Percentiles rank a stretch among this genome's conserved stretches.
phyloP scores from a whole-genome alignment of 352 stramenopile species.

The Pythium monospermum region DNA sequence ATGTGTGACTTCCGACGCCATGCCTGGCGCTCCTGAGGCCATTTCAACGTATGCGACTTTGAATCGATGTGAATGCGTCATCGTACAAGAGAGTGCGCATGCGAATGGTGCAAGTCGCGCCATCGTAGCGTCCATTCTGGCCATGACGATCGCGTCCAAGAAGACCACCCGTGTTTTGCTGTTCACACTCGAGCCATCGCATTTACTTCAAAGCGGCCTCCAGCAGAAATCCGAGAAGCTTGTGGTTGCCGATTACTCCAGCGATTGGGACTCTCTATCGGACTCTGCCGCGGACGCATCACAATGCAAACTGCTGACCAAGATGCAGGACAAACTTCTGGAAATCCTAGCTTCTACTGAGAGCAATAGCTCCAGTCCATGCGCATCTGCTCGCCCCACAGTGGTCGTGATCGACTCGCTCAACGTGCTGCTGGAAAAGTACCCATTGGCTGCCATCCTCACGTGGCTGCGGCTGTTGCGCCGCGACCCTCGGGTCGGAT shows the following conservation, averaged over 20 bases:
- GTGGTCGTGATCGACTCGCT: slow-evolving; percentile 65
- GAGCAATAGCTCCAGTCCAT: background rate
- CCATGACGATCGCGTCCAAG: slow-evolving; percentile 18
- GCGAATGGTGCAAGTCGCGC: slow-evolving; percentile 47
- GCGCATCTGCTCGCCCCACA: slow-evolving; percentile 26
- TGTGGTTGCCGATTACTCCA: slow-evolving; percentile 37
- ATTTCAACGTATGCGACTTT: slow-evolving; percentile 25
- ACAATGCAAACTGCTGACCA: slow-evolving; percentile 25
- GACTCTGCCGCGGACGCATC: slow-evolving; percentile 18
- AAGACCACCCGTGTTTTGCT: slow-evolving; percentile 13
- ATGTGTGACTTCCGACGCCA: slow-evolving; percentile 53
- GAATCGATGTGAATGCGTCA: slow-evolving; percentile 42
- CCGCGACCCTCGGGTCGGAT: slow-evolving; percentile 28
- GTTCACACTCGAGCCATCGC: slow-evolving; percentile 5
- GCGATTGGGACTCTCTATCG: slow-evolving; percentile 15
- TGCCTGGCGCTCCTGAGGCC: background rate
- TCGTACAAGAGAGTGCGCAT: slow-evolving; percentile 62
- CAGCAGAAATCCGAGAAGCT: slow-evolving; percentile 28
- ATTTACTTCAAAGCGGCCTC: slow-evolving; percentile 17
- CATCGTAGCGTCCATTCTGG: slow-evolving; percentile 44
- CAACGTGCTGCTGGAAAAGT: slow-evolving; percentile 51
- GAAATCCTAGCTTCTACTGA: slow-evolving; percentile 12
- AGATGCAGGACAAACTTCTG: slow-evolving; percentile 29
- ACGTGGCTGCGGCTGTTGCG: slow-evolving; percentile 37
- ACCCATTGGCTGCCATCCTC: slow-evolving; percentile 36